phyloP scores from a whole-genome alignment of 768 basidiomycete genomes.

The Basidioascus undulatus region DNA sequence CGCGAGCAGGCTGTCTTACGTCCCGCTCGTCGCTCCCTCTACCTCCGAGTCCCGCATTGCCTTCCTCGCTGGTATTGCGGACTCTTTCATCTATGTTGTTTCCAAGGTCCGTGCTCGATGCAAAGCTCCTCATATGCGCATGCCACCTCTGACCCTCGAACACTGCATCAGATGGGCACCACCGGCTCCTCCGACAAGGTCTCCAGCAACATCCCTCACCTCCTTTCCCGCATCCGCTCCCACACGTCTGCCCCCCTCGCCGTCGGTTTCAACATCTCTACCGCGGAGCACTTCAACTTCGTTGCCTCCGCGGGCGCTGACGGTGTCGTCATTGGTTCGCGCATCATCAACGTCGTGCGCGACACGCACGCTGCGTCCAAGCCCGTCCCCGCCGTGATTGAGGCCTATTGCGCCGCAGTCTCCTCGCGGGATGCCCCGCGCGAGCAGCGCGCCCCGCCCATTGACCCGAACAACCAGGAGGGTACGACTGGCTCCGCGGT shows the following conservation, averaged over 20 bases:
- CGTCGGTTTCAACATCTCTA: conserved; percentile 91
- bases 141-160: not conserved
- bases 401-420: conserved; percentile 9
- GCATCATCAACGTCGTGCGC: conserved; percentile 59
- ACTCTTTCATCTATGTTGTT: conserved; percentile 95
- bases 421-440: not conserved
- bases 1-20: conserved; percentile 56
- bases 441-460: not conserved
- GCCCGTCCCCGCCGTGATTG: conserved; percentile 17
- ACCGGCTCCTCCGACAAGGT: conserved; percentile 68
- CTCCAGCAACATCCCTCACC: conserved; percentile 58
- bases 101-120: conserved; percentile 48
- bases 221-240: conserved; percentile 58
- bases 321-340: conserved; percentile 80
- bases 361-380: conserved; percentile 21
- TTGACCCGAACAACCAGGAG: too few relatives aligned
- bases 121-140: not conserved
- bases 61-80: conserved; percentile 78
- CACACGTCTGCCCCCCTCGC: conserved; percentile 62
- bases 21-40: conserved; percentile 85
- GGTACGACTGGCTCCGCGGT: too few relatives aligned
- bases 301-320: conserved; percentile 77
- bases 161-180: conserved; percentile 58
- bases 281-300: conserved; percentile 60
- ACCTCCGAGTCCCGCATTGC: conserved; percentile 67